Base-by-base conservation (phyloP, 2,329 filamentous ascomycete species). In the Ceratocystis destructans region DNA sequence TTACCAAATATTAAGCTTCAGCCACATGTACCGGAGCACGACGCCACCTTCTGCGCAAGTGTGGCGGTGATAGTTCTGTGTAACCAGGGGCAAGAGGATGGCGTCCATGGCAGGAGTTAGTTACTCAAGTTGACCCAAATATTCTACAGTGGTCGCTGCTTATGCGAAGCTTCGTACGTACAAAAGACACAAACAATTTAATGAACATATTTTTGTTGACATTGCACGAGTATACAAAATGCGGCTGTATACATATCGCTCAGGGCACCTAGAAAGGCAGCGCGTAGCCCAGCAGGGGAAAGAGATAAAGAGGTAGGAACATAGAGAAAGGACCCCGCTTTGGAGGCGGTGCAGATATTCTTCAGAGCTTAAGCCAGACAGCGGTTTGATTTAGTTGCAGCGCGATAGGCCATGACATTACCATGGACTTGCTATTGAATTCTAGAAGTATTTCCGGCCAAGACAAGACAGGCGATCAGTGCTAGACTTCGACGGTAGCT, bases 311-410 rank as follows among this genome's bases (percentile, higher is more conserved):
- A 41, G 37, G 37, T 4, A 41, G 20, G 17, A 53, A 25, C 10
- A 6, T 3, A 28, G 10, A 53, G 15, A 25, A 28, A n/a, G 1
- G 17, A 59, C 55, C 55, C 55, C 55, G 15, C 55, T 59, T 59
- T 59, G 55, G 55, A 59, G 55, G 55, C 55, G 55, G 55, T 37
- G 55, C 55, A 41, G 37, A 59, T 59, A 33, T 59, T 59, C 55
- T 33, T 59, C 28, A 59, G 31, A 37, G 55, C 55, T 59, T 25
- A 15, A 31, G 31, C 55, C 55, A 37, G 55, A 20, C 15, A 8
- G 55, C 7, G 55, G 31, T 7, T 12, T 3, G 12, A 10, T 15
- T 15, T 59, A 7, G 55, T 22, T 22, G 15, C 15, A 37, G 31
- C 2, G 17, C 15, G 28, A 33, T 59, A 59, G n/a, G 55, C 55